phyloP scores from a whole-genome alignment of 345 rosid genomes.

The Ceriops tagal region DNA sequence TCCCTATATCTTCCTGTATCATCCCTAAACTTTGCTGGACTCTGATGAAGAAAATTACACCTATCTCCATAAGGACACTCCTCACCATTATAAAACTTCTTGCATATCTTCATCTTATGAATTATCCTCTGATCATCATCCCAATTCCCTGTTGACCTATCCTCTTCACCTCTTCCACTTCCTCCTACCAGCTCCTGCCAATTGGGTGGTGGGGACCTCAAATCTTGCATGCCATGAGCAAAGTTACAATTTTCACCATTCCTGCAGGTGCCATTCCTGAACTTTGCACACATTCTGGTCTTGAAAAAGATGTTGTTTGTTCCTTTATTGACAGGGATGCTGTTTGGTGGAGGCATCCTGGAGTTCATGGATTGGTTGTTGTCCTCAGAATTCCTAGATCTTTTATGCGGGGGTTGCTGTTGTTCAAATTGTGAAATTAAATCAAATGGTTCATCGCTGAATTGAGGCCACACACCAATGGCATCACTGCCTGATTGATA shows the following conservation, averaged over 20 bases:
- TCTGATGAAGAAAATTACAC: slow-evolving; percentile 94
- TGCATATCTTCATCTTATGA: slow-evolving; percentile 91
- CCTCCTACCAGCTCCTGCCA: slow-evolving; percentile 87
- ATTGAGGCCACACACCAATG: slow-evolving; percentile 60
- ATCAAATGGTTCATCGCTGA: slow-evolving; percentile 43
- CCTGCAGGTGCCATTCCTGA: slow-evolving; percentile 58
- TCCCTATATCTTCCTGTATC: slow-evolving; percentile 66
- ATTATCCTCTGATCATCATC: slow-evolving; percentile 92
- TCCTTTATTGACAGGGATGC: slow-evolving; percentile 60
- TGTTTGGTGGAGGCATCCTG: slow-evolving; percentile 25
- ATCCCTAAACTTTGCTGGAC: slow-evolving; percentile 74
- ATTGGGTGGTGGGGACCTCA: slow-evolving; percentile 88
- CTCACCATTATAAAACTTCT: slow-evolving; percentile 86
- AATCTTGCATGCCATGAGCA: slow-evolving; percentile 85
- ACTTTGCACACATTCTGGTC: slow-evolving; percentile 81
- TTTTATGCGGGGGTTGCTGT: slow-evolving; percentile 54
- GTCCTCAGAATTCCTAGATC: slow-evolving; percentile 62
- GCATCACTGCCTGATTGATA: slow-evolving; percentile 43
- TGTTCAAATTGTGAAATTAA: slow-evolving; percentile 31
- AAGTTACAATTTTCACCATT: slow-evolving; percentile 94
- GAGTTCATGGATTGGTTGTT: slow-evolving; percentile 16
- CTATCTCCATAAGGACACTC: slow-evolving; percentile 94
- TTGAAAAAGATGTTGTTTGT: slow-evolving; percentile 76
- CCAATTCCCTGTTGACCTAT: slow-evolving; percentile 54
- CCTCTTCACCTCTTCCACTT: slow-evolving; percentile 42